Evolutionary conservation across 305 asterid genomes (phyloP).

Genomic region (Solanum hybrid): DNA sequence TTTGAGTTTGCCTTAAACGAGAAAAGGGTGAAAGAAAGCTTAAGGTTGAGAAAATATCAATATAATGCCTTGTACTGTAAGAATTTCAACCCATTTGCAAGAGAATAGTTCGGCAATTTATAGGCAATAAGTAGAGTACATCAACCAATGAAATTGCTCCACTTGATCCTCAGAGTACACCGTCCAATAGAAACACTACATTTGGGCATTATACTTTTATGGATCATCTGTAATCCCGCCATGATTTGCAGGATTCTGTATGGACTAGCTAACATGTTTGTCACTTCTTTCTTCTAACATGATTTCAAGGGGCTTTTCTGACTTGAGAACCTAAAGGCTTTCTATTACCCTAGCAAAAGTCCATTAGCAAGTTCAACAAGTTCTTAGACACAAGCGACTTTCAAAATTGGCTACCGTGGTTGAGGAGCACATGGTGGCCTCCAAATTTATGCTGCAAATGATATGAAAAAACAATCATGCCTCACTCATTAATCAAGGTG

Average conservation of each 20-base stretch:
- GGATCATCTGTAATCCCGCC: neutral
- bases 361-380: neutral
- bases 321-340: neutral
- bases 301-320: neutral
- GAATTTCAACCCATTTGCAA: neutral
- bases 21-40: neutral
- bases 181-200: neutral
- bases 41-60: neutral
- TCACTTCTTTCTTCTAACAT: neutral
- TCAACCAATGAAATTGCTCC: neutral
- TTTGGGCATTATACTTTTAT: neutral
- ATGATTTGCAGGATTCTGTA: neutral
- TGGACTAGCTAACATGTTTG: neutral
- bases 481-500: neutral
- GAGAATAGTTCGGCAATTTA: neutral
- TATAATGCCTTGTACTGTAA: neutral
- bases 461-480: neutral
- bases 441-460: neutral
- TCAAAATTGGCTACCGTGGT: neutral
- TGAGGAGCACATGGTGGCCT: neutral
- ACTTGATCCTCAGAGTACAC: neutral
- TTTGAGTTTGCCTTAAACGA: neutral
- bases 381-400: neutral
- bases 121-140: neutral
- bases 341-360: neutral